phyloP scores from a whole-genome alignment of 2,329 filamentous ascomycete species.

The Fusarium liriodendri region DNA sequence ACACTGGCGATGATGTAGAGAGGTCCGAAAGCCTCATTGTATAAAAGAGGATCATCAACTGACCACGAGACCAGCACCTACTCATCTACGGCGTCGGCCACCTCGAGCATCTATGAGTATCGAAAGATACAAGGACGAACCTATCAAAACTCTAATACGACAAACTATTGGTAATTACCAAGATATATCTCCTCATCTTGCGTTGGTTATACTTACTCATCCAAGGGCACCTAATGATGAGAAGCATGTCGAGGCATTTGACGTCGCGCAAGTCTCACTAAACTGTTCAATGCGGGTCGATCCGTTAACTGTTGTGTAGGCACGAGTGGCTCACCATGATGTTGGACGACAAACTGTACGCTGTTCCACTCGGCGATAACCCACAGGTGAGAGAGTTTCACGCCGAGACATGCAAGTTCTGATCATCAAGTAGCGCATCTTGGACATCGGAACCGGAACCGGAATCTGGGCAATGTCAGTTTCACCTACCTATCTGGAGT shows the following conservation, averaged over 20 bases:
- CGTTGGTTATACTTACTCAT: background rate
- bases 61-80: background rate
- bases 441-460: constrained; percentile 19
- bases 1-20: constrained; percentile 1
- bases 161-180: constrained; percentile 19
- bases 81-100: constrained; percentile 21
- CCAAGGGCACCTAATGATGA: constrained; percentile 29
- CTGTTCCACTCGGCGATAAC: constrained; percentile 8
- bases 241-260: constrained; percentile 29
- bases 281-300: too few relatives aligned
- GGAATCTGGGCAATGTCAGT: constrained; percentile 28
- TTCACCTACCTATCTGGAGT: too few relatives aligned
- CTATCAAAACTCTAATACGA: constrained; percentile 24
- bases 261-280: constrained; percentile 11
- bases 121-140: constrained; percentile 27
- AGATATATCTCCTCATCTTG: too few relatives aligned
- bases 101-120: constrained; percentile 24
- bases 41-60: background rate
- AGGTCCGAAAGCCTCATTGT: background rate
- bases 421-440: constrained; percentile 6
- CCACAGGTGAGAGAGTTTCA: constrained; percentile 2
- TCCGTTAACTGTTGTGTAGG: background rate
- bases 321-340: constrained; percentile 34
- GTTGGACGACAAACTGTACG: constrained; percentile 25
- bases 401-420: rapidly evolving